Evolutionary conservation across 345 rosid species (phyloP).

Genomic region (Nephelium lappaceum): DNA sequence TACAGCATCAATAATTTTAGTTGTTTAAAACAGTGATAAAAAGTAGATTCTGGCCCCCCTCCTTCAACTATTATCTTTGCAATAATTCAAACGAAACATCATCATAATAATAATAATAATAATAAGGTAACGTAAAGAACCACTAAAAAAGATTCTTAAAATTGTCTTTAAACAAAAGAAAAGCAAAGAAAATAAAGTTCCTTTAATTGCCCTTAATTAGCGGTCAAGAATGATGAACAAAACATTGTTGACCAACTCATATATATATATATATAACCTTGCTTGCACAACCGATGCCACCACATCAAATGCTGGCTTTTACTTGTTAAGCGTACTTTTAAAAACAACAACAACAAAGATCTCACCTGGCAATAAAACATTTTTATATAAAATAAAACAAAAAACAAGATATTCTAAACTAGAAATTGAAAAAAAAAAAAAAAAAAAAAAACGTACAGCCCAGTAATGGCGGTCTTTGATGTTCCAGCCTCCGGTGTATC

Average conservation of each 20-base stretch:
- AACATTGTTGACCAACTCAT: background rate
- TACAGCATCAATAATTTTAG: background rate
- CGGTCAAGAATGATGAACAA: background rate
- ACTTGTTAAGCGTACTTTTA: background rate
- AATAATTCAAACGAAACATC: background rate
- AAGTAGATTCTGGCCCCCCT: background rate
- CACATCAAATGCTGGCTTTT: background rate
- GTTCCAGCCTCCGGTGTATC: constrained; percentile 89
- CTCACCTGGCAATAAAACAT: background rate
- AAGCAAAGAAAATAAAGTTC: background rate
- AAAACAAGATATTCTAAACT: background rate
- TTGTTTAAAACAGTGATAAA: background rate
- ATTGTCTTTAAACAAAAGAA: background rate
- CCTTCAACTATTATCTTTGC: background rate
- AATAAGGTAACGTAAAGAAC: background rate
- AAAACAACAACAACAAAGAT: background rate
- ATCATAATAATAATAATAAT: background rate
- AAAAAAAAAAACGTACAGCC: constrained; percentile 64
- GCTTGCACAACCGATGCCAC: background rate
- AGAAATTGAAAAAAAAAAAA: constrained; percentile 2
- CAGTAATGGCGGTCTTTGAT: constrained; percentile 81
- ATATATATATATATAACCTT: background rate
- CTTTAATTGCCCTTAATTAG: background rate
- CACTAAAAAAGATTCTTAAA: background rate
- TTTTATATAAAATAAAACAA: background rate